Evolutionary conservation across 2,329 filamentous ascomycete genomes (phyloP), one percentile per base, ranked within the genome.

Genomic region (Ceratocystis diversiconidia): DNA sequence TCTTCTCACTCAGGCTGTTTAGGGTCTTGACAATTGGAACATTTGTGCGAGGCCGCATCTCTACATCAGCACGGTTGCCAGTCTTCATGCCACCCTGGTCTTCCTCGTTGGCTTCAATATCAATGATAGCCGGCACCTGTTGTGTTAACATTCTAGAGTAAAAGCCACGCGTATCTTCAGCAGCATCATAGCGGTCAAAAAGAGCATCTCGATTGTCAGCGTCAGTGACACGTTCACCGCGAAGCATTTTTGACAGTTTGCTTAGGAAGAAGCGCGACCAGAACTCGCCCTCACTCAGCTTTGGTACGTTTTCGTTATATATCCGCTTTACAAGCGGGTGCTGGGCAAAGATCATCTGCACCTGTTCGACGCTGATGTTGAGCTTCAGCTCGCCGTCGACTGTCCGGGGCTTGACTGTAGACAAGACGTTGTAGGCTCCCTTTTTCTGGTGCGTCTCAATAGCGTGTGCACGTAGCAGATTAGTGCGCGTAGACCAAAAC

Each of bases 231-330:
- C 90, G 88, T 75, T 97, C 91, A 46, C 95, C 94, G 66, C 92
- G 89, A 65, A 99, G 78, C 72, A 91, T 92, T 76, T 96, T 96
- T 69, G 91, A 90, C 7, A 99, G 78, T 66, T 89, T 84, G 74
- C 90, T 96, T 68, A 92, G 84, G 74, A 99, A 97, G 76, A 99
- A 99, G 15, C 90, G 83, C 5, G 88, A 88, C 92, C 92, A 99
- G 73, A 99, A 99, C 62, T 90, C 85, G 65, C 81, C 80, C 71
- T 95, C 89, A 30, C 81, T 85, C 48, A 95, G 75, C 67, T 88
- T 89, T 4, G 90, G 91, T 0, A 96, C 91, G 69, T 92, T 90
- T 72, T 96, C 92, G 72, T 97, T 90, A 75, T 96, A 97, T 5
- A 95, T 89, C 22, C 86, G 85, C 73, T 90, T 89, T 67, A 99